Evolutionary conservation across 805 yeast genomes (phyloP), one percentile per base, ranked within the genome.

Genomic region (Yarrowia divulgata): DNA sequence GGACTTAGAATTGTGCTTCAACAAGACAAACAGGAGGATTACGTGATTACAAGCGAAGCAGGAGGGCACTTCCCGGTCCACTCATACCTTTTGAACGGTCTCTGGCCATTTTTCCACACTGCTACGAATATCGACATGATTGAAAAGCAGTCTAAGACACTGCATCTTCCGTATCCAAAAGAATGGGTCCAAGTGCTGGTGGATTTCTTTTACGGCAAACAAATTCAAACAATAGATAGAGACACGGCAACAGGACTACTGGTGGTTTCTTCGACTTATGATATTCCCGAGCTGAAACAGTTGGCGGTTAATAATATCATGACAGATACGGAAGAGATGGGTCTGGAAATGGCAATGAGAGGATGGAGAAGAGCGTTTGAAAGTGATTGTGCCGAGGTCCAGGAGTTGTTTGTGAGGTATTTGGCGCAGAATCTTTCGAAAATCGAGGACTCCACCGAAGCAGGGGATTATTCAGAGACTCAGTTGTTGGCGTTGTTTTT

Each of bases 181-280:
- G 8, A 14, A 16, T 32, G 37, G 39, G 54, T 49, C 14, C 23
- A 34, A 23, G 55, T 34, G 2, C 14, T 50, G 39, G 55, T 50
- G 37, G 55, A 50, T 8, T 50, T 50, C 12, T 49, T 49, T 8
- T 34, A 50, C 55, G 55, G 40, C 8, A 52, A 35, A 18, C 58
- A 35, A n/a, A 19, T 52, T 8, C n/a, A 5, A 8, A 8, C 16
- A 1, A 1, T 35, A 5, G 40, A 13, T n/a, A 18, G n/a, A 12
- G 58, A 52, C 16, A n/a, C 8, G 32, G 43, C 42, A 3, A 35
- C 43, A 8, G 57, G 57, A 0, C 42, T 52, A 12, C 43, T 52
- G 42, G 42, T 29, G n/a, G 32, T 35, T 12, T 35, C 58, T 14
- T 35, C 58, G 18, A 18, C 9, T 7, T 35, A 52, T 14, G 42